These are phyloP conservation scores for Skeletonema menzelii DNA, from an alignment of 108 stramenopile genomes.

Conservation along the genomic window DNA sequence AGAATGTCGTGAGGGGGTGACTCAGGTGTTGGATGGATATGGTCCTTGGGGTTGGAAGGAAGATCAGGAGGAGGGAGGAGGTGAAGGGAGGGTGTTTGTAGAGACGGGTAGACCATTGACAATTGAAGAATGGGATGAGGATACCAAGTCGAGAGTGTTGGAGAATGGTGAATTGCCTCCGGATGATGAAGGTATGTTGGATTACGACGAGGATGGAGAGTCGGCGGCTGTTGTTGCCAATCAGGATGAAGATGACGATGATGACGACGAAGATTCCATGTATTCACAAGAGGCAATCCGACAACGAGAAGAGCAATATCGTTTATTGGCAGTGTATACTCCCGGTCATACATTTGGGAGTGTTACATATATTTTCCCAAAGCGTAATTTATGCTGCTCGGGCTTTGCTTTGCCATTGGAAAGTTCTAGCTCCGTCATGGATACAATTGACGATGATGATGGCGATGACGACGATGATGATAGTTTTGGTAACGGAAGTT, in stretches of 20 bases:
- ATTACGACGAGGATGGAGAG: neutral
- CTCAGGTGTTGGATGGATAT: conserved; percentile 81
- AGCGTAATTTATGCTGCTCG: conserved; percentile 63
- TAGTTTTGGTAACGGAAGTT: neutral
- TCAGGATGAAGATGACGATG: conserved; percentile 14
- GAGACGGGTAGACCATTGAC: conserved; percentile 70
- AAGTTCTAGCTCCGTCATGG: conserved; percentile 10
- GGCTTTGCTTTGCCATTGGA: conserved; percentile 83
- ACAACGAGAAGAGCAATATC: conserved; percentile 61
- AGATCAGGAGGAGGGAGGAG: neutral
- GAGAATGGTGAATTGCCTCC: conserved; percentile 51
- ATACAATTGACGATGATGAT: conserved; percentile 17
- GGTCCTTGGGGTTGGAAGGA: conserved; percentile 81
- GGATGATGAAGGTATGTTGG: conserved; percentile 26
- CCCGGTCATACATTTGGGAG: conserved; percentile 85
- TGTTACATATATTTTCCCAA: conserved; percentile 77
- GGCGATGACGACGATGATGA: conserved; percentile 48
- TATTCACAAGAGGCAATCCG: conserved; percentile 77
- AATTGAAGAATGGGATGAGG: conserved; percentile 70
- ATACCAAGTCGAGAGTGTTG: conserved; percentile 47
- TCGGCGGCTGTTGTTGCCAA: neutral
- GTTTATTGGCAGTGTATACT: conserved; percentile 77
- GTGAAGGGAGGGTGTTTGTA: conserved; percentile 35
- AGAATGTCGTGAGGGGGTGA: conserved; percentile 68
- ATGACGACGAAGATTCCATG: conserved; percentile 15